Base-by-base conservation (phyloP, 768 basidiomycete species). In the Leccinum disarticulatum region DNA sequence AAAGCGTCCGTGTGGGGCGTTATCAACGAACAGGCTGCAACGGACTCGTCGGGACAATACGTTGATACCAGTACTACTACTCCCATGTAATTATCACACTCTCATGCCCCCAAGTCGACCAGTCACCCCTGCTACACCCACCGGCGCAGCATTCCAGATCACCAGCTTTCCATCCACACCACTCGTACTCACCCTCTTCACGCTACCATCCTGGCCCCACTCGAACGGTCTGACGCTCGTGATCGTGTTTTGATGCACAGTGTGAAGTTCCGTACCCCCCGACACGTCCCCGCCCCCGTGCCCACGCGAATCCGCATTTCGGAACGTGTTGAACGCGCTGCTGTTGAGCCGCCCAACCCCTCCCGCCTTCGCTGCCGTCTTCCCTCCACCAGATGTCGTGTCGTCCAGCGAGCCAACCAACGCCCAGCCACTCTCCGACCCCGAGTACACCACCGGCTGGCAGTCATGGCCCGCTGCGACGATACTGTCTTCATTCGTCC, bases 221-320 rank as follows among this genome's bases (percentile, higher is more conserved):
- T 88, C 88, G 68, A 91, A 97, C 28, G 91, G 78, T 58, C 94
- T 79, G 43, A 98, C 81, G 65, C 81, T 88, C n/a, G 94, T 98
- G 75, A 99, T 97, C 38, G 95, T 97, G 78, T 99, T 99, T 81
- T 98, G 97, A 71, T 98, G 97, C 53, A 97, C 83, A 14, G 97
- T 98, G 68, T 83, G 77, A 54, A 96, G 76, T 70, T 95, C 92
- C 3, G 90, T 91, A 68, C 90, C 87, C 5, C 74, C 71, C 4
- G 75, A 65, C 1, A 68, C 65, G 0, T 77, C 75, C 10, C 69
- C 73, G 2, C 70, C 68, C 7, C 72, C 70, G 8, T 72, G 73
- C 10, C 79, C 88, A 53, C 95, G 87, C 56, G 82, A 85, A 70
- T 98, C 97, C 17, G 97, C 97, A 61, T 91, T 86, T 36, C 87